Evolutionary conservation across 1,139 yeast genomes (phyloP).

Genomic region (Zhuliangozyma parablackwelliae): DNA sequence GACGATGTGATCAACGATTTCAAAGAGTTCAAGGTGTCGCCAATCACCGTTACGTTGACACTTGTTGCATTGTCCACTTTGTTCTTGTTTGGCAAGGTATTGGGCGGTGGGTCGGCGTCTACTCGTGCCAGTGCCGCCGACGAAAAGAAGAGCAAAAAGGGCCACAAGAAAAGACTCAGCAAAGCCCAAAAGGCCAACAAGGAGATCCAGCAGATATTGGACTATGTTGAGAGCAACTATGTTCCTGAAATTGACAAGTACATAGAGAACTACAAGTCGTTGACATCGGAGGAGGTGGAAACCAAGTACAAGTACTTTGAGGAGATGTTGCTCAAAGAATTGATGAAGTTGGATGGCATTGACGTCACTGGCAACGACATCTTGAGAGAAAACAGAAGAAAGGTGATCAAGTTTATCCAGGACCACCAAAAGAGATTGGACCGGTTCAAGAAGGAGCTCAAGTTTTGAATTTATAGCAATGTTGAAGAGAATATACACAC

Average conservation of each 20-base stretch:
- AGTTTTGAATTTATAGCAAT: constrained; percentile 1
- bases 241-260: constrained; percentile 44
- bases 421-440: constrained; percentile 57
- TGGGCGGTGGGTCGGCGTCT: constrained; percentile 11
- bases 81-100: constrained; percentile 14
- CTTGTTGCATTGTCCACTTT: constrained; percentile 29
- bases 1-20: constrained; percentile 30
- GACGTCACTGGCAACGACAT: constrained; percentile 49
- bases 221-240: constrained; percentile 37
- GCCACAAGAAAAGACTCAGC: constrained; percentile 34
- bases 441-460: constrained; percentile 38
- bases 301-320: constrained; percentile 57
- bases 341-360: constrained; percentile 62
- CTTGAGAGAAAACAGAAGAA: constrained; percentile 56
- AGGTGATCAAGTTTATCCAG: constrained; percentile 58
- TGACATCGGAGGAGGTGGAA: constrained; percentile 36
- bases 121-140: neutral
- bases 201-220: constrained; percentile 39
- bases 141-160: constrained; percentile 10
- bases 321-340: constrained; percentile 62
- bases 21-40: constrained; percentile 25
- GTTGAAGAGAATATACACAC: too few relatives aligned
- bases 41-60: constrained; percentile 32
- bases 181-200: constrained; percentile 43
- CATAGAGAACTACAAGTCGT: constrained; percentile 26